These are phyloP conservation scores for Harringtonia aguacate DNA, from an alignment of 2,329 filamentous ascomycete genomes.

Conservation along the genomic window DNA sequence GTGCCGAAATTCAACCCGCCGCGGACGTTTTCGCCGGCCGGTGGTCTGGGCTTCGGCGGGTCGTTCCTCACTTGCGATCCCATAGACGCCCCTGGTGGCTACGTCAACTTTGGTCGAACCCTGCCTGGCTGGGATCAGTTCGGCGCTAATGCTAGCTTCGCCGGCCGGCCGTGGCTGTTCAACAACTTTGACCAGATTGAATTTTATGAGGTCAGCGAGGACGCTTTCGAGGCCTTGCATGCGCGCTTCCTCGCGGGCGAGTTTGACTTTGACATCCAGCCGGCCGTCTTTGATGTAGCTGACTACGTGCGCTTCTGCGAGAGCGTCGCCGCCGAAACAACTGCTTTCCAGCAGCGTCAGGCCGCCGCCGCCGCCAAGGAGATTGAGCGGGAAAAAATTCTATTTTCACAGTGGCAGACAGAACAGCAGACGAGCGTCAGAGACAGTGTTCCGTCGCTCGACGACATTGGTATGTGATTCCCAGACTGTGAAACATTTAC, in stretches of 20 bases:
- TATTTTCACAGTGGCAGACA: too few species aligned
- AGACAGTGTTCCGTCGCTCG: too few species aligned
- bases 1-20: conserved; percentile 23
- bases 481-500: too few species aligned
- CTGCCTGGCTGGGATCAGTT: neutral
- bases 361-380: too few species aligned
- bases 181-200: conserved; percentile 23
- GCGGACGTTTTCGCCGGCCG: conserved; percentile 22
- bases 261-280: conserved; percentile 39
- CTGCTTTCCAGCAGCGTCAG: too few species aligned
- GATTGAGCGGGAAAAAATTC: too few species aligned
- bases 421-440: too few species aligned
- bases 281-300: conserved; percentile 38
- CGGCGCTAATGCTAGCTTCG: conserved; percentile 3
- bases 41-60: conserved; percentile 25
- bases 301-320: too few species aligned
- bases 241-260: conserved; percentile 32
- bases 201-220: conserved; percentile 22
- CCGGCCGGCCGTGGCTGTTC: conserved; percentile 23
- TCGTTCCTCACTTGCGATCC: conserved; percentile 24
- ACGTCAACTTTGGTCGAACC: conserved; percentile 15
- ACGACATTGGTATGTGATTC: too few species aligned
- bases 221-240: conserved; percentile 16
- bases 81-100: conserved; percentile 26
- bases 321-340: too few species aligned